A percentile compares a stretch with the other conserved stretches of the same genome.
These are phyloP conservation scores for Trichomonascaceae sp. DNA, from an alignment of 1,139 yeast species.

Conservation along the genomic window DNA sequence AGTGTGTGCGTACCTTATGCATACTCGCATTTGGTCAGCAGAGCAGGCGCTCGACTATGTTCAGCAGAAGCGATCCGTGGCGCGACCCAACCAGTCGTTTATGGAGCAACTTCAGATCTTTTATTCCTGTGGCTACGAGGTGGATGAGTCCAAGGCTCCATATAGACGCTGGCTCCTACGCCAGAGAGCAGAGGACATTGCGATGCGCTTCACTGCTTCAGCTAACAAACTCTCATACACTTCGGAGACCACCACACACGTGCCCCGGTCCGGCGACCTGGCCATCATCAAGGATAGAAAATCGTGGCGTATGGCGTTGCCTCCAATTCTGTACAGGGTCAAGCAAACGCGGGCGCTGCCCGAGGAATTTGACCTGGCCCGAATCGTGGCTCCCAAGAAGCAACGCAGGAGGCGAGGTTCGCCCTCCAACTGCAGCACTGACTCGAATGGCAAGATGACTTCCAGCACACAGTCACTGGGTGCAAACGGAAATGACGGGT, in stretches of 20 bases:
- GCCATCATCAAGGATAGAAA: not conserved
- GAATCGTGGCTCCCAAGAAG: not conserved
- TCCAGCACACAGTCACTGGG: not conserved
- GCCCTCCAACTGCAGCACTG: not conserved
- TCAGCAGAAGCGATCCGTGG: slow-evolving; percentile 41
- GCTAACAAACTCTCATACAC: not conserved
- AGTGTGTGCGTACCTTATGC: slow-evolving; percentile 69
- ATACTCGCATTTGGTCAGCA: slow-evolving; percentile 43
- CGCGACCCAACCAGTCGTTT: slow-evolving; percentile 72
- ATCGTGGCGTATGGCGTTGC: slow-evolving; percentile 8
- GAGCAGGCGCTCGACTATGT: slow-evolving; percentile 63
- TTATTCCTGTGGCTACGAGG: slow-evolving; percentile 34
- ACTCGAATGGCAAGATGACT: not conserved
- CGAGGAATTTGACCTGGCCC: not conserved
- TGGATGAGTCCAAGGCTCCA: slow-evolving; percentile 26
- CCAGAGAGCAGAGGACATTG: slow-evolving; percentile 23
- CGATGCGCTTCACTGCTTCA: slow-evolving; percentile 5
- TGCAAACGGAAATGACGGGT: not conserved
- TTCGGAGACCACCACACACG: not conserved
- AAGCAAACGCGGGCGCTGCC: not conserved
- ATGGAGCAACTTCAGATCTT: slow-evolving; percentile 56
- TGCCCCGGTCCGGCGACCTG: not conserved
- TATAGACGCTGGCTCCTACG: slow-evolving; percentile 42
- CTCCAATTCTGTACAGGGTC: slow-evolving; percentile 5
- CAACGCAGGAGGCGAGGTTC: not conserved